Evolutionary conservation across 352 stramenopile genomes (phyloP), one percentile per base, ranked within the genome.

Genomic region (Pythium vanterpoolii): DNA sequence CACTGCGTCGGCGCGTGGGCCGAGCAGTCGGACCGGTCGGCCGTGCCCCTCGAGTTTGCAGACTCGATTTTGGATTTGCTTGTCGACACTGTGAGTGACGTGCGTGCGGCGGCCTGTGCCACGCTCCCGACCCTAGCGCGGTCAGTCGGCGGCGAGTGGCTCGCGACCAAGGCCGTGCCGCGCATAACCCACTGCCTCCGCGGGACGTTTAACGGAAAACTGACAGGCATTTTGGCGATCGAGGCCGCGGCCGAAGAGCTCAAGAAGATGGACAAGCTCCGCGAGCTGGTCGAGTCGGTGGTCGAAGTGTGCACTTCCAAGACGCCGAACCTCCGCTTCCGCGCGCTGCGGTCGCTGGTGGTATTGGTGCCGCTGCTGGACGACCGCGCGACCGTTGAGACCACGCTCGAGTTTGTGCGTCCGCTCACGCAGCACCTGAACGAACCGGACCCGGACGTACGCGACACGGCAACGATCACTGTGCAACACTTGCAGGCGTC

Each of bases 1-100:
- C 76, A 96, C 64, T 92, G 86, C 49, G 80, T 96, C 36, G 81
- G 73, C 42, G 81, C 85, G 5, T 96, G 84, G 84, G 79, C 81
- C 5, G 82, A 87, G 51, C 82, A 82, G 47, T 69, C 73, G 0
- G 80, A 92, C 52, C 77, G 77, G 4, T 70, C 75, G 8, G 49
- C 68, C 40, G 70, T 92, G 13, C 79, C 83, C 28, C 38, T 73
- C 4, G 79, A 90, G 30, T 90, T 93, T 66, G 83, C 85, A 13
- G 76, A 89, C 62, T 73, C 77, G 1, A 91, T 76, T 19, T 66
- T 96, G 23, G 71, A 82, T 14, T 60, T 96, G 49, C 66, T 94
- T 28, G 60, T 64, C 10, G 86, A 96, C 48, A 60, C 77, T 0
- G 75, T 96, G 4, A 72, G 80, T 34, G 84, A 96, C 47, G 86